Evolutionary conservation across 495 filamentous ascomycete species (phyloP), one percentile per base, ranked within the genome.

Genomic region (Haplographium delicatum): DNA sequence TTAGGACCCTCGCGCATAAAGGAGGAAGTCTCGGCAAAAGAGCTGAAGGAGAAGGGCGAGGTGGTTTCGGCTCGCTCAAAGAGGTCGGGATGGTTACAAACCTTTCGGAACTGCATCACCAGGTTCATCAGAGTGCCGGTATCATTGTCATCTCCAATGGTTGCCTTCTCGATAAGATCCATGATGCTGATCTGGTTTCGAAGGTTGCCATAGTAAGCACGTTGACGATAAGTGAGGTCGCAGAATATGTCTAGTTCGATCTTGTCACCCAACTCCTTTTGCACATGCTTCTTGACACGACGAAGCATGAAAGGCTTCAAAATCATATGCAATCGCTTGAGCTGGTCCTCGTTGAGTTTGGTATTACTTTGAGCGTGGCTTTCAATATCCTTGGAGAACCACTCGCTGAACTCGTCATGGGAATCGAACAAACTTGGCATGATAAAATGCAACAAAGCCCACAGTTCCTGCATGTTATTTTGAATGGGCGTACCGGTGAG

Each of bases 381-480:
- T 67, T 98, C 93, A 59, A 98, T 98, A 60, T 98, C 93, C 65
- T 97, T 97, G 26, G 94, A 97, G 69, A 98, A 98, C 93, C 93
- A 98, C 62, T 98, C 93, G 71, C 89, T 96, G 67, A 98, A 98
- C 64, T 98, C 93, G 63, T 98, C 93, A 65, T 98, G 93, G 2
- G 90, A 96, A 64, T 98, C 93, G 68, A 98, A 98, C 19, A 98
- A 73, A 31, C 86, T 94, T 10, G 93, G 93, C 93, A 98, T 98
- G 72, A 98, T 98, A 67, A 98, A 98, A 75, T 98, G 93, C 28
- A 98, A 73, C 53, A 98, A 72, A 31, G 93, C 93, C 93, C 93
- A 98, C 41, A 98, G 70, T 69, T 98, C 93, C 66, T 98, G 93
- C 93, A 98, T 98, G 73, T 96, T 97, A 68, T 98, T 98, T 68